Evolutionary conservation across 202 grass and related monocot genomes (phyloP), one percentile per base, ranked within the genome.

Genomic region (Dendrocalamus latiflorus): DNA sequence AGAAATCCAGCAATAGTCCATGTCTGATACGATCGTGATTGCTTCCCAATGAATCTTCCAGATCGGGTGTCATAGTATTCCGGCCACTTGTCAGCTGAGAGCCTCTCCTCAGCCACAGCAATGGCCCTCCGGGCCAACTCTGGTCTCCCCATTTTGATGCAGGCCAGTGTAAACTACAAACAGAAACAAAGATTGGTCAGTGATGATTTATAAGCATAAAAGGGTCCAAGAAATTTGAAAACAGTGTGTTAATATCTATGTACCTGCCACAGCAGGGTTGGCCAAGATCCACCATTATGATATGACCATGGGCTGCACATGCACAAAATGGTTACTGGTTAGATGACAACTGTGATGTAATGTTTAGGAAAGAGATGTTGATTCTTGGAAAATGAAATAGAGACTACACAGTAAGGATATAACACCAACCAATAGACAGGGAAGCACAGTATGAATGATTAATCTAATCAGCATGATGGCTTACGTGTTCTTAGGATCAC

Each of bases 401-500:
- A 68, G 37, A 81, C n/a, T 20, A 38, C 24, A 37, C 11, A 76
- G 21, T 28, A 51, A 17, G 33, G 65, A 71, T 55, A 83, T 73
- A 68, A 28, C 36, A 34, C 25, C 21, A 74, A 83, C 30, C 28
- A 3, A 59, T 47, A 30, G 55, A 78, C 33, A 20, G 10, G 17
- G n/a, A 65, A 26, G 8, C 59, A 42, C 18, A 53, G 10, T 17
- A 61, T 30, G 18, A 81, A 70, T 86, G 65, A 70, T 39, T 72
- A 49, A 39, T 62, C 65, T 24, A 45, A 28, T 10, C 4, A 39
- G 53, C 30, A 54, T 56, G 70, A 59, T 64, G 30, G 16, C 93
- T 95, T 89, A 98, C 96, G 96, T 98, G 66, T 98, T 98, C 84
- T 98, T 98, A 65, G 96, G 96, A 88, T 98, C 96, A 79, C 93